Base-by-base conservation (phyloP, 129 eudicot genomes). In the Centrapalus pauciflorus region DNA sequence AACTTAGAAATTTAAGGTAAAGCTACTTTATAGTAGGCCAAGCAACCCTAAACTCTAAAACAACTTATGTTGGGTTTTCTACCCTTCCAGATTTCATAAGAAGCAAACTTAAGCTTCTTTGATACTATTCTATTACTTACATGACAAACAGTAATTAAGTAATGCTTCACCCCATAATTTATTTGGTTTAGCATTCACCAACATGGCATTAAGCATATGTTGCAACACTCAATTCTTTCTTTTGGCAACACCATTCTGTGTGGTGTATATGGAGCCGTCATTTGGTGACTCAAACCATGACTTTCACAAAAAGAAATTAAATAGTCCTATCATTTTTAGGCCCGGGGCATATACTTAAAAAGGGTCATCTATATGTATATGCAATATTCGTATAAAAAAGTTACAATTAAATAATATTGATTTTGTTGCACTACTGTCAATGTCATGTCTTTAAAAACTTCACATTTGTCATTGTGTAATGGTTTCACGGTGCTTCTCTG, bases 211-310 rank as follows among this genome's bases (percentile, higher is more conserved):
- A 14, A 32, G 9, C 64, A 29, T 58, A 32, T 58, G 7, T 58
- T 58, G 25, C 16, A 58, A 58, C 12, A 58, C 14, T 14, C 26
- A 24, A 57, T 57, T 58, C 26, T 58, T 58, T 27, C 43, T 58
- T 33, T 58, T 26, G 0, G 27, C 45, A 1, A 58, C 7, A 30
- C 48, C 66, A 34, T 59, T 59, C 3, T 59, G 27, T 49, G 27
- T 41, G 55, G 55, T 4, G 55, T 49, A 20, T 49, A 49, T 19
- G 58, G 4, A 9, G 58, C 0, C 13, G 6, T 56, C n/a, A 3
- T 55, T 59, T 78, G 66, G 37, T 78, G 75, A 4, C 66, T 49
- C 0, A 72, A 57, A 0, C 82, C 82, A 48, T 71, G 25, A 1
- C 33, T 29, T 30, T 70, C 73, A 77, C 56, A 77, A 64, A 20